Base-by-base conservation (phyloP, 192 early-diverging fungal genomes). In the Coemansia sp. region DNA sequence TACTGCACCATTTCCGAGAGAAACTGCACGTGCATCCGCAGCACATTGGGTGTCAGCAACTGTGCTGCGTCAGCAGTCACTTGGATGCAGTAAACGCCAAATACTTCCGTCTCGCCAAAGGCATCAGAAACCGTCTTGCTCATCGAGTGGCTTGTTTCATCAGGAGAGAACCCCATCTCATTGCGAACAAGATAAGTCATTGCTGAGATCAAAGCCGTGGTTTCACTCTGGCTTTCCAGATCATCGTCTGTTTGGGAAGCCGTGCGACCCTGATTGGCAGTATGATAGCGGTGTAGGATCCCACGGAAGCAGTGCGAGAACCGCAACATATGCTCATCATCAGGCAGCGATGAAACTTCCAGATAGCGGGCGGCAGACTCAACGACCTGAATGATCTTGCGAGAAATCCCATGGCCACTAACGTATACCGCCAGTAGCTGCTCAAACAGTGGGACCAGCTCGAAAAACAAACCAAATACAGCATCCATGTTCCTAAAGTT, bases 21-120 rank as follows among this genome's bases (percentile, higher is more conserved):
- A 19, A 81, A 67, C 61, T 76, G 78, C 55, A 76, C 70, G 17
- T 76, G 66, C 21, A 64, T 66, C 20, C 74, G 73, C 64, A 81
- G 64, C 11, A 73, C 78, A 46, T 72, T 76, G 21, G 78, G 78
- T 14, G 70, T 56, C 14, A 54, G 63, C 5, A 81, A 22, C 67
- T 81, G 73, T 20, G 61, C 42, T 11, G 66, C 59, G 22, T 60
- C 54, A 1, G 67, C 25, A 21, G 74, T 72, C n/a, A 64, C 66
- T 14, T 81, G 70, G 4, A 81, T 66, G 63, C 78, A 81, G 51
- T 76, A 81, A 9, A 81, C 39, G 0, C 78, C 78, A 61, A 73
- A 81, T 21, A 72, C 61, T 57, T 81, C 78, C 6, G 78, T 76
- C 52, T 81, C 78, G 30, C 78, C 78, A 69, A 69, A 81, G 32